Conservation (phyloP, 345 rosid species). For the Carallia pectinifolia region DNA sequence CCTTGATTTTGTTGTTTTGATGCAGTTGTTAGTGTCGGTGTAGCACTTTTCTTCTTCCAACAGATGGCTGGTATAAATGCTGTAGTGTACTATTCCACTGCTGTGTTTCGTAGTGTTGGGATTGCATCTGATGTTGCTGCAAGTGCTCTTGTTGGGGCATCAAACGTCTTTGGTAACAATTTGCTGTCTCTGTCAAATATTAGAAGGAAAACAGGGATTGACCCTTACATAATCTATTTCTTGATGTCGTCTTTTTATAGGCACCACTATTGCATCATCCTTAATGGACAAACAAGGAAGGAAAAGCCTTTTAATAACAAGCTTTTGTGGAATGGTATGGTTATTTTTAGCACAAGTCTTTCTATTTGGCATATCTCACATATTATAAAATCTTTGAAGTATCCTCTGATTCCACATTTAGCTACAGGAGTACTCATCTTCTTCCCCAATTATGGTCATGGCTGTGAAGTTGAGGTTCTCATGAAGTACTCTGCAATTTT, state of each 20-base stretch:
- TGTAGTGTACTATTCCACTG: conserved; percentile 93
- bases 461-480: too few relatives aligned
- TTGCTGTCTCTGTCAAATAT: conserved; percentile 1
- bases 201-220: not conserved
- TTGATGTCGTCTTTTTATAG: conserved; percentile 39
- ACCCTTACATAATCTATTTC: not conserved
- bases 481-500: too few relatives aligned
- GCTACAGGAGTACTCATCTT: not conserved
- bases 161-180: conserved; percentile 83
- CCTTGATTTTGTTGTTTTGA: conserved; percentile 12
- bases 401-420: conserved; percentile 10
- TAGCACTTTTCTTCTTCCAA: conserved; percentile 96
- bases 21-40: conserved; percentile 97
- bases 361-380: not conserved
- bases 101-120: conserved; percentile 93
- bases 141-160: conserved; percentile 97
- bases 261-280: conserved; percentile 92
- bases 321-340: conserved; percentile 91
- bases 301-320: conserved; percentile 80
- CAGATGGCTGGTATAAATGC: conserved; percentile 99
- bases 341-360: not conserved
- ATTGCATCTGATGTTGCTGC: conserved; percentile 96
- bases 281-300: conserved; percentile 98
- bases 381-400: not conserved
- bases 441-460: not conserved